Percentiles rank a stretch among this genome's conserved stretches.
phyloP scores from a whole-genome alignment of 257 asterid species.

The Primulina huaijiensis region DNA sequence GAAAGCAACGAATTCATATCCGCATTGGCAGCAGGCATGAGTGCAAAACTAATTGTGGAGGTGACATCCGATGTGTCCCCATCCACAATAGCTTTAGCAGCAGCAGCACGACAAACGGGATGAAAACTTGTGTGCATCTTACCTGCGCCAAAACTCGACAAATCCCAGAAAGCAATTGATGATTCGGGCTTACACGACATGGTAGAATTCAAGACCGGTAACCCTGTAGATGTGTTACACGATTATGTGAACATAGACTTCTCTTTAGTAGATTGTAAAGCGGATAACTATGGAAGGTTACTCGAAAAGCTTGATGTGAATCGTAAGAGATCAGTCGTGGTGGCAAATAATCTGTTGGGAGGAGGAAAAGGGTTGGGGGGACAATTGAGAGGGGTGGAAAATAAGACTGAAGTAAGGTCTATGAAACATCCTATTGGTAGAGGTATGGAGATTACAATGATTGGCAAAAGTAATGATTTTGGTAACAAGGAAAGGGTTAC shows the following conservation, averaged over 20 bases:
- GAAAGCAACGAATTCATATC: constrained; percentile 55
- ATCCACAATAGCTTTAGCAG: constrained; percentile 62
- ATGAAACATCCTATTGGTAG: constrained; percentile 51
- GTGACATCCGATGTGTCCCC: constrained; percentile 49
- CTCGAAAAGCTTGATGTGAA: constrained; percentile 47
- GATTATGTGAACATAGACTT: constrained; percentile 55
- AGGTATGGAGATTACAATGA: constrained; percentile 63
- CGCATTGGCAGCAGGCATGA: constrained; percentile 59
- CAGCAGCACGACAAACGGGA: constrained; percentile 56
- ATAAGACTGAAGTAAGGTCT: constrained; percentile 38
- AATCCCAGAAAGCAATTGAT: constrained; percentile 45
- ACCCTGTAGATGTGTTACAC: constrained; percentile 46
- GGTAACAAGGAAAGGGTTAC: constrained; percentile 28
- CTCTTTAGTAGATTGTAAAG: constrained; percentile 50
- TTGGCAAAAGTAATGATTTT: constrained; percentile 38
- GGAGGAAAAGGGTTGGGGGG: constrained; percentile 46
- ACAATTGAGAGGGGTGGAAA: constrained; percentile 43
- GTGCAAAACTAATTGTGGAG: constrained; percentile 57
- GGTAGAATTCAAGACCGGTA: constrained; percentile 60
- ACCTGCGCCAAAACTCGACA: constrained; percentile 36
- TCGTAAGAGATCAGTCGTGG: constrained; percentile 53
- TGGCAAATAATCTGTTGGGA: constrained; percentile 54
- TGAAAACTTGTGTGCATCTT: constrained; percentile 57
- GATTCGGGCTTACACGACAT: constrained; percentile 50
- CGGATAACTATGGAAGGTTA: constrained; percentile 33